Conservation (phyloP, 495 filamentous ascomycete genomes). For the Podospora pseudocomata region DNA sequence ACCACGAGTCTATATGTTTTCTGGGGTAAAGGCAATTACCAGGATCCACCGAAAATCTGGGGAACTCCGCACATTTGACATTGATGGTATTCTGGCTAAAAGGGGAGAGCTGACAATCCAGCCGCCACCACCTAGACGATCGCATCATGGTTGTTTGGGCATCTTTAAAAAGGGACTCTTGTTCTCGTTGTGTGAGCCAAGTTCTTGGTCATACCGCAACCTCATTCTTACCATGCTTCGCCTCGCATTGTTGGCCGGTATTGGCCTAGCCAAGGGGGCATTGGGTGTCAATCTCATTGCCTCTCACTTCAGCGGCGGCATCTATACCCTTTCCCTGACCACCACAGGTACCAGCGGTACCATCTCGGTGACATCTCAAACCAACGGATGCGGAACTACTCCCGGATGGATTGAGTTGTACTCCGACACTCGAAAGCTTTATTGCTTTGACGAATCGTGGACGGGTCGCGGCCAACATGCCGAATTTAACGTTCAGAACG, state of each 20-base stretch:
- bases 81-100: slow-evolving; percentile 19
- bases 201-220: background rate
- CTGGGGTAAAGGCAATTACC: slow-evolving; percentile 9
- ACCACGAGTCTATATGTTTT: slow-evolving; percentile 2
- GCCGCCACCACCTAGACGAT: background rate
- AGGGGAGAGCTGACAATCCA: background rate
- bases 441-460: slow-evolving; percentile 58
- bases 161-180: background rate
- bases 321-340: slow-evolving; percentile 39
- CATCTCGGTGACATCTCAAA: slow-evolving; percentile 32
- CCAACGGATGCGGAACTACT: slow-evolving; percentile 34
- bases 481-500: slow-evolving; percentile 39
- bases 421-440: slow-evolving; percentile 44
- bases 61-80: slow-evolving; percentile 13
- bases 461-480: slow-evolving; percentile 38
- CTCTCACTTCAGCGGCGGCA: slow-evolving; percentile 42
- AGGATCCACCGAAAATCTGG: slow-evolving; percentile 7
- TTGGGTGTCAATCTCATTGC: slow-evolving; percentile 38
- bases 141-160: background rate
- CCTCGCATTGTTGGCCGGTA: slow-evolving; percentile 14
- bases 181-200: background rate
- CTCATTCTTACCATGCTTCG: slow-evolving; percentile 13
- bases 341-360: slow-evolving; percentile 24
- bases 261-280: slow-evolving; percentile 28
- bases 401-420: slow-evolving; percentile 58